phyloP scores from a whole-genome alignment of 2,329 filamentous ascomycete genomes.

The Aspergillus tamarii region DNA sequence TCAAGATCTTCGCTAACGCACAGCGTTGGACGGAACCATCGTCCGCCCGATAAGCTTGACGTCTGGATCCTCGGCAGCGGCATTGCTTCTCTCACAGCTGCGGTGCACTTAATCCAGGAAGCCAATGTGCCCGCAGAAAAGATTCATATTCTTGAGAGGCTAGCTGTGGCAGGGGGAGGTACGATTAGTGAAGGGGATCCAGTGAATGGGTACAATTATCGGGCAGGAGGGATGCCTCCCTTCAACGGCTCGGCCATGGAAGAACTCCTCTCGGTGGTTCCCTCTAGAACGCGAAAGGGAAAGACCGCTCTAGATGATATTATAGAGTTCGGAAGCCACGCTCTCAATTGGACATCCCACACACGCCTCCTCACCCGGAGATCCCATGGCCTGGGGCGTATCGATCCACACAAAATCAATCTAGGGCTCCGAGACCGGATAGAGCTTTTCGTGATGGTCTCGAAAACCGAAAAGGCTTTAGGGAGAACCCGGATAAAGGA shows the following conservation, averaged over 20 bases:
- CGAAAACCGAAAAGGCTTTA: conserved; percentile 21
- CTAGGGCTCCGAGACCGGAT: conserved; percentile 23
- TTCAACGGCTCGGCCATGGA: conserved; percentile 38
- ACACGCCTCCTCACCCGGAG: conserved; percentile 20
- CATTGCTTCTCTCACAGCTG: conserved; percentile 39
- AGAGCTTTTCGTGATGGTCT: conserved; percentile 21
- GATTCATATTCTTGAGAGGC: conserved; percentile 41
- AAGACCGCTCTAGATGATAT: conserved; percentile 26
- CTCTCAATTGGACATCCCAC: conserved; percentile 1
- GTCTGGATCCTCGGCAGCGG: conserved; percentile 43
- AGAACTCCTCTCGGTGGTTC: conserved; percentile 38
- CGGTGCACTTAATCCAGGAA: conserved; percentile 41
- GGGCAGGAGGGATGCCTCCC: conserved; percentile 39
- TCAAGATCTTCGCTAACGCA: background rate
- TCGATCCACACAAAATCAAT: conserved; percentile 12
- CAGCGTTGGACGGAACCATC: conserved; percentile 25
- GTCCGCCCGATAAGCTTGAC: conserved; percentile 19
- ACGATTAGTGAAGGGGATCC: conserved; percentile 33
- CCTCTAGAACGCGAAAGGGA: conserved; percentile 21
- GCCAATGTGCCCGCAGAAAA: conserved; percentile 36
- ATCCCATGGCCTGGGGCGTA: conserved; percentile 8
- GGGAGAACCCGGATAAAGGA: conserved; percentile 23
- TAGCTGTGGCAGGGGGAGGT: conserved; percentile 33
- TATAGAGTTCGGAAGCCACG: conserved; percentile 8
- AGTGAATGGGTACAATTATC: conserved; percentile 40